Conservation (phyloP, 2,329 filamentous ascomycete species). For the Exophiala calicioides region DNA sequence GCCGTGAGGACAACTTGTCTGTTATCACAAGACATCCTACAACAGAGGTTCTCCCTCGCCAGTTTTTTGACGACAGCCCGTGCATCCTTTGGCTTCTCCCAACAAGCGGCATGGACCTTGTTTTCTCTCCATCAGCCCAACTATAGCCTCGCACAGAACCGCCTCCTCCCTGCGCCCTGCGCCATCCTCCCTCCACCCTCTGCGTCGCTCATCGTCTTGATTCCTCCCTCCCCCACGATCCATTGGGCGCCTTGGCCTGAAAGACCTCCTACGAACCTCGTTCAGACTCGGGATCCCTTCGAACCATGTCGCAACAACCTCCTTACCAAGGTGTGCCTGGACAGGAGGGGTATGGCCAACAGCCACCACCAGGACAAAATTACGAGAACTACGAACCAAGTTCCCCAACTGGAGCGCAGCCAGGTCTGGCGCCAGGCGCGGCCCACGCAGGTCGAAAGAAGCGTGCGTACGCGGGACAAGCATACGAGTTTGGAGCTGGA, state of each 20-base stretch:
- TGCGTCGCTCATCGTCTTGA: constrained; percentile 12
- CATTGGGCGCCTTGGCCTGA: background rate
- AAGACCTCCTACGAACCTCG: background rate
- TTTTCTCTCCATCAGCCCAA: constrained; percentile 5
- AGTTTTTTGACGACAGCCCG: background rate
- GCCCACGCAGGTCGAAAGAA: constrained; percentile 65
- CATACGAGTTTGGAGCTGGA: constrained; percentile 87
- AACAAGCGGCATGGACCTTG: constrained; percentile 15
- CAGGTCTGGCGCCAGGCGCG: constrained; percentile 34
- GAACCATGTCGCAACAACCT: constrained; percentile 44
- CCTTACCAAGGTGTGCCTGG: constrained; percentile 29
- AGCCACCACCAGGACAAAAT: constrained; percentile 40
- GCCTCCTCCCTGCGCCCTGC: constrained; percentile 13
- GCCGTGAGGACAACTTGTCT: constrained; percentile 24
- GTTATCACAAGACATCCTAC: constrained; percentile 8
- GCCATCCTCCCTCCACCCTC: constrained; percentile 13
- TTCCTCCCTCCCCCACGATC: constrained; percentile 4
- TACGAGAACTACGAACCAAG: constrained; percentile 41
- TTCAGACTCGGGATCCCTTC: constrained; percentile 17
- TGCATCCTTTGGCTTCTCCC: background rate
- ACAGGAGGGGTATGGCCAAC: constrained; percentile 51
- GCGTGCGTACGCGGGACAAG: constrained; percentile 89
- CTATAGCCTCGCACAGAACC: constrained; percentile 18
- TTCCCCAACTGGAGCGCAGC: constrained; percentile 36
- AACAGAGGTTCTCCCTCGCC: background rate